Evolutionary conservation across 2,329 filamentous ascomycete species (phyloP), one percentile per base, ranked within the genome.

Genomic region (Magnaporthiopsis incrustans): DNA sequence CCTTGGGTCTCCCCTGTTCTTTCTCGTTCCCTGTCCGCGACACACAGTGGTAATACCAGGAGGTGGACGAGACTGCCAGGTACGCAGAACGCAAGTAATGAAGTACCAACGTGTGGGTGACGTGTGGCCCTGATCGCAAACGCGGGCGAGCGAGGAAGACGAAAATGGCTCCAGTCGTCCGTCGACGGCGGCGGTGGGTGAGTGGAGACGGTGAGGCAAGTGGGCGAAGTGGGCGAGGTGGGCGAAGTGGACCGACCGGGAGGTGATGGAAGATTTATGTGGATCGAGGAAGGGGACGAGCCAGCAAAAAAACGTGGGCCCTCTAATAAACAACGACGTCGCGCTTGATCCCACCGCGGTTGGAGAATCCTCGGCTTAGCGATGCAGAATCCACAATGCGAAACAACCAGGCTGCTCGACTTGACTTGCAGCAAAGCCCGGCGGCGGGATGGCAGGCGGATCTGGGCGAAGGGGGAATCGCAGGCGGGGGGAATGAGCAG

Each of bases 221-320:
- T 38, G 50, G 44, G 44, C 35, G 26, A 44, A 61, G 61, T 63
- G 61, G 61, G 44, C 35, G 26, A 44, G 56, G 61, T 63, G 61
- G 61, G 44, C 35, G 26, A 44, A 61, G 61, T 63, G 61, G 61
- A 63, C 61, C 61, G 61, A 50, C 61, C 61, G 61, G 61, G 61
- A 63, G 44, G 56, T 63, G 61, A 56, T 63, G 61, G 61, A 57
- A 57, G 61, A 57, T 44, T 63, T 63, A 63, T 63, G 61, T 63
- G 61, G 61, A 63, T 59, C 61, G 56, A 63, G 56, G 56, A 38
- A 44, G 33, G 60, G 33, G 53, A 63, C 53, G 53, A 59, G 56
- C 53, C 61, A 63, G 56, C 61, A 44, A 63, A 44, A 44, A 61
- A 61, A 61, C 26, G 44, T 57, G 61, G 61, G 57, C 26, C 57